Evolutionary conservation across 2,329 filamentous ascomycete species (phyloP), one percentile per base, ranked within the genome.

Genomic region (Neocatenulostroma microsporum): DNA sequence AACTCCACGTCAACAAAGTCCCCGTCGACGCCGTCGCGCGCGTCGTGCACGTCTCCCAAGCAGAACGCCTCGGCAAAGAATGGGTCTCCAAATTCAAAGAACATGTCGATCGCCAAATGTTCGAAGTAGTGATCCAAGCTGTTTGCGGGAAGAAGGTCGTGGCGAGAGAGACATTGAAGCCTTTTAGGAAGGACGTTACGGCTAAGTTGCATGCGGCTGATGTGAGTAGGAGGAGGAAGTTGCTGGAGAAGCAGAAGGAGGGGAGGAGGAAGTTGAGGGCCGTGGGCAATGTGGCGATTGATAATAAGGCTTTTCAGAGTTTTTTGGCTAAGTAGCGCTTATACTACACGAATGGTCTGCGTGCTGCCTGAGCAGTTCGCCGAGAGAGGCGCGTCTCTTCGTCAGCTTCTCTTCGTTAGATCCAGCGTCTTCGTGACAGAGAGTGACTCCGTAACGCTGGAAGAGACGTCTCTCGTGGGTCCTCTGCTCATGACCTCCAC

Each of bases 31-130:
- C 91, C 9, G 87, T 98, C 13, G 80, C 85, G n/a, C 79, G 89
- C 21, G 79, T 98, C 3, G 76, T 96, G 25, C 91, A 98, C 53
- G 66, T 70, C 24, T 86, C 81, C 10, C 87, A 95, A 60, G 78
- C 81, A 0, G 82, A 89, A 20, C 73, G 84, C 13, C 69, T 95
- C 4, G 91, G 87, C 4, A 74, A 85, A 31, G 72, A 79, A 39
- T 98, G 91, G 91, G 89, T 95, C 5, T 79, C 76, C 26, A 94
- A 94, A 62, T 96, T 98, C 70, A 96, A 94, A 57, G 80, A 95
- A 60, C 89, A 96, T 53, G 89, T 98, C 14, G 84, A 94, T 54
- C 72, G 91, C 13, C 91, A 98, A 61, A 91, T 96, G 80, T 98
- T 94, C 55, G 91, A 98, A 65, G 78, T 98, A 15, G 71, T 96